A percentile compares a stretch with the other conserved stretches of the same genome.
phyloP scores from a whole-genome alignment of 2,329 filamentous ascomycete species.

The Colletotrichum higginsianum region DNA sequence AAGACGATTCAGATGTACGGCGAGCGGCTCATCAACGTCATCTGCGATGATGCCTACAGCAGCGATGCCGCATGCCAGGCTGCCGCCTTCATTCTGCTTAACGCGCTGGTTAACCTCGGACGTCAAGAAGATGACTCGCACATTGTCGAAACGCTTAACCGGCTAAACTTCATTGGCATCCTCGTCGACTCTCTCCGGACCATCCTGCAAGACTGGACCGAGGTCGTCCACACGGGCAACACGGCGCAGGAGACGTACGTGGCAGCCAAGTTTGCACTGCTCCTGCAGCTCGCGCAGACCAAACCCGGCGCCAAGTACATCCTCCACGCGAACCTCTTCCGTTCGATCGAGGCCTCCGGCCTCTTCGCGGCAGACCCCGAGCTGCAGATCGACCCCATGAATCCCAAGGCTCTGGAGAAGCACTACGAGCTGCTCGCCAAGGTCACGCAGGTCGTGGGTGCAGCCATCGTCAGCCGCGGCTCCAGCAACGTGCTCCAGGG shows the following conservation, averaged over 20 bases:
- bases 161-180: slow-evolving; percentile 91
- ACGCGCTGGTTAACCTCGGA: slow-evolving; percentile 81
- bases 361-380: slow-evolving; percentile 94
- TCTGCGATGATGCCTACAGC: slow-evolving; percentile 94
- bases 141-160: slow-evolving; percentile 84
- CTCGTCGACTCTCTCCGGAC: slow-evolving; percentile 89
- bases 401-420: slow-evolving; percentile 79
- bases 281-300: slow-evolving; percentile 88
- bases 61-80: slow-evolving; percentile 87
- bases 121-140: slow-evolving; percentile 79
- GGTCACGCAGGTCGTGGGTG: slow-evolving; percentile 85
- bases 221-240: slow-evolving; percentile 63
- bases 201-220: slow-evolving; percentile 80
- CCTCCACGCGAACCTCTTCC: slow-evolving; percentile 91
- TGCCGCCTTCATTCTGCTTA: slow-evolving; percentile 87
- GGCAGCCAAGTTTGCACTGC: slow-evolving; percentile 83
- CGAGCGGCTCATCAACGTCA: slow-evolving; percentile 84
- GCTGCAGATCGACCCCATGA: slow-evolving; percentile 83
- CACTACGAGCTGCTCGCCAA: slow-evolving; percentile 89
- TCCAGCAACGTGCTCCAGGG: slow-evolving; percentile 87
- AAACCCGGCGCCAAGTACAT: slow-evolving; percentile 87
- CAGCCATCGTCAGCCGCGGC: slow-evolving; percentile 85
- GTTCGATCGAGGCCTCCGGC: slow-evolving; percentile 83
- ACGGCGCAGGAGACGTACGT: slow-evolving; percentile 66
- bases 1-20: slow-evolving; percentile 80